Evolutionary conservation across 805 yeast species (phyloP).

Genomic region (Saccharomyces jurei): DNA sequence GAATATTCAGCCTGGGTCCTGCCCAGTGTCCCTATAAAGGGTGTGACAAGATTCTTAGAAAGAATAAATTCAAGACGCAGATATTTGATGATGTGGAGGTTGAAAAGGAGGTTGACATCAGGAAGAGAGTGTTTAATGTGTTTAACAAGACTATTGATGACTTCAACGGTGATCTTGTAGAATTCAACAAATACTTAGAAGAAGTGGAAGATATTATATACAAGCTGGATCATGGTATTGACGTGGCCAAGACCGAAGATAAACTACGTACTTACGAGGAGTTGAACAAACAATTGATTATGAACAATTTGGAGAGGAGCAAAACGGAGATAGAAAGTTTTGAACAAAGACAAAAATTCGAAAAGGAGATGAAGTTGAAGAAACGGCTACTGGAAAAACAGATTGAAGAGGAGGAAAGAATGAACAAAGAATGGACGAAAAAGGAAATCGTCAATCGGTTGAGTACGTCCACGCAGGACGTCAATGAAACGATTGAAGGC

Average conservation of each 20-base stretch:
- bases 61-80: slow-evolving; percentile 85
- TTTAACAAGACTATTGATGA: slow-evolving; percentile 77
- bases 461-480: slow-evolving; percentile 30
- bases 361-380: slow-evolving; percentile 52
- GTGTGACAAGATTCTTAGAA: slow-evolving; percentile 80
- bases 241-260: slow-evolving; percentile 60
- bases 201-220: slow-evolving; percentile 73
- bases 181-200: slow-evolving; percentile 73
- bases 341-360: slow-evolving; percentile 55
- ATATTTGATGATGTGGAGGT: slow-evolving; percentile 84
- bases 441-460: slow-evolving; percentile 49
- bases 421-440: slow-evolving; percentile 48
- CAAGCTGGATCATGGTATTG: slow-evolving; percentile 62
- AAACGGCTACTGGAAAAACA: slow-evolving; percentile 50
- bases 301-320: slow-evolving; percentile 65
- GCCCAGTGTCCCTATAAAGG: slow-evolving; percentile 93
- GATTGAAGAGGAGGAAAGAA: slow-evolving; percentile 49
- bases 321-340: slow-evolving; percentile 64
- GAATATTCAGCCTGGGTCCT: slow-evolving; percentile 90
- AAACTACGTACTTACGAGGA: slow-evolving; percentile 61
- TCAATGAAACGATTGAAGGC: slow-evolving; percentile 41
- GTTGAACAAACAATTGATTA: slow-evolving; percentile 64
- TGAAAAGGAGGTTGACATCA: slow-evolving; percentile 85
- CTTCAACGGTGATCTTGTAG: slow-evolving; percentile 47
- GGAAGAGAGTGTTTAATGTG: slow-evolving; percentile 66